Evolutionary conservation across 2,329 filamentous ascomycete genomes (phyloP).

Genomic region (Furcasterigmium furcatum): DNA sequence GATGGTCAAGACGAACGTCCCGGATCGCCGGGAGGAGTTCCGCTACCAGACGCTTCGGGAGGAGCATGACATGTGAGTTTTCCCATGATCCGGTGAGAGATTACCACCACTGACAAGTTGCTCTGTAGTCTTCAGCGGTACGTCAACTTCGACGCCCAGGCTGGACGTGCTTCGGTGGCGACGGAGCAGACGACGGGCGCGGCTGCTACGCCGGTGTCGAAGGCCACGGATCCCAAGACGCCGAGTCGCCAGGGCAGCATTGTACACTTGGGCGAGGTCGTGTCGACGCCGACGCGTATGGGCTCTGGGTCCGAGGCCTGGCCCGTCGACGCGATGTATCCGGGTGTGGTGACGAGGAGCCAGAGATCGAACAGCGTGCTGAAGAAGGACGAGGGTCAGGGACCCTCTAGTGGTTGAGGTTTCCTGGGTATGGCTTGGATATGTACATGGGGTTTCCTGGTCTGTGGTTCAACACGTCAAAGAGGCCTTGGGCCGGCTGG

Average conservation of each 20-base stretch:
- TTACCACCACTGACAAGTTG: not conserved
- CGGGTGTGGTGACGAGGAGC: conserved; percentile 60
- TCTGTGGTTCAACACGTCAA: too few species aligned
- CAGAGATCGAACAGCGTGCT: conserved; percentile 38
- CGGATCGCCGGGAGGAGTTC: conserved; percentile 87
- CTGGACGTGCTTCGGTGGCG: not conserved
- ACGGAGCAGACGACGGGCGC: not conserved
- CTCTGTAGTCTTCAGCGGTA: conserved; percentile 9
- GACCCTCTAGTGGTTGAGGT: too few species aligned
- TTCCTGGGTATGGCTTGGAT: too few species aligned
- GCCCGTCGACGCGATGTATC: conserved; percentile 57
- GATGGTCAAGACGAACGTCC: conserved; percentile 95
- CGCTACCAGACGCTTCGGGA: conserved; percentile 81
- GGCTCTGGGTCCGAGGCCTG: conserved; percentile 15
- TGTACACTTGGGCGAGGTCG: not conserved
- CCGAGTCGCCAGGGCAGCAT: not conserved
- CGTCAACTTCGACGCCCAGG: conserved; percentile 1
- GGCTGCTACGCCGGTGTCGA: not conserved
- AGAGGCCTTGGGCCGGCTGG: too few species aligned
- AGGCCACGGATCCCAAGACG: not conserved
- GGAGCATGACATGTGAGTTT: conserved; percentile 77
- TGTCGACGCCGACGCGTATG: not conserved
- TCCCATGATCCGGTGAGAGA: not conserved
- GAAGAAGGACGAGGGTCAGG: not conserved
- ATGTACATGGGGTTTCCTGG: too few species aligned